Evolutionary conservation across 2,329 filamentous ascomycete genomes (phyloP).

Genomic region (Trichoderma lentiforme): DNA sequence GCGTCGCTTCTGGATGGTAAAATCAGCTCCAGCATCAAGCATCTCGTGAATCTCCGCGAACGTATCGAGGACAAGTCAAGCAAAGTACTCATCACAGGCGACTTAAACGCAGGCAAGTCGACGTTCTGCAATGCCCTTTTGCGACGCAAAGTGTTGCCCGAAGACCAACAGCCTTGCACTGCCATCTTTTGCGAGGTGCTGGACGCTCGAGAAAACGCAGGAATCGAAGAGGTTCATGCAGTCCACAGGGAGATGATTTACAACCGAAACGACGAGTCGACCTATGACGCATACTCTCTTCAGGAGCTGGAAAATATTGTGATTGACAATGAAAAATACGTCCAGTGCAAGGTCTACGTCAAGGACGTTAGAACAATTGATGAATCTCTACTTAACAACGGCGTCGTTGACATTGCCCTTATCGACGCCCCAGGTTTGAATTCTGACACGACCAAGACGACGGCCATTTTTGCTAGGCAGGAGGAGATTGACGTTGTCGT

Average conservation of each 20-base stretch:
- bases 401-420: slow-evolving; percentile 93
- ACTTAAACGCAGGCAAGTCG: slow-evolving; percentile 95
- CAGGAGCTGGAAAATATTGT: slow-evolving; percentile 84
- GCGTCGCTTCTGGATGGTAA: slow-evolving; percentile 89
- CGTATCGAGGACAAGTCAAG: slow-evolving; percentile 96
- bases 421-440: slow-evolving; percentile 97
- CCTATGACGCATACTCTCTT: slow-evolving; percentile 82
- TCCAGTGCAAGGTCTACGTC: slow-evolving; percentile 95
- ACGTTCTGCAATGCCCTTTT: slow-evolving; percentile 98
- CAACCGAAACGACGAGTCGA: slow-evolving; percentile 86
- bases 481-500: slow-evolving; percentile 99
- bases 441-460: slow-evolving; percentile 94
- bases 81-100: slow-evolving; percentile 93
- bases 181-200: slow-evolving; percentile 98
- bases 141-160: slow-evolving; percentile 85
- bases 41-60: slow-evolving; percentile 80
- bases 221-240: slow-evolving; percentile 91
- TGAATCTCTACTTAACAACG: slow-evolving; percentile 92
- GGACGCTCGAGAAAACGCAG: slow-evolving; percentile 85
- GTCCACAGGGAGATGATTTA: slow-evolving; percentile 79
- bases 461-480: slow-evolving; percentile 92
- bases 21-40: slow-evolving; percentile 89
- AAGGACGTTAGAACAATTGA: slow-evolving; percentile 86
- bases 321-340: slow-evolving; percentile 80
- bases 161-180: slow-evolving; percentile 97